Percentiles rank a stretch among this genome's conserved stretches.
Evolutionary conservation across 1,139 yeast genomes (phyloP).

Genomic region (Komagataea norvegica): DNA sequence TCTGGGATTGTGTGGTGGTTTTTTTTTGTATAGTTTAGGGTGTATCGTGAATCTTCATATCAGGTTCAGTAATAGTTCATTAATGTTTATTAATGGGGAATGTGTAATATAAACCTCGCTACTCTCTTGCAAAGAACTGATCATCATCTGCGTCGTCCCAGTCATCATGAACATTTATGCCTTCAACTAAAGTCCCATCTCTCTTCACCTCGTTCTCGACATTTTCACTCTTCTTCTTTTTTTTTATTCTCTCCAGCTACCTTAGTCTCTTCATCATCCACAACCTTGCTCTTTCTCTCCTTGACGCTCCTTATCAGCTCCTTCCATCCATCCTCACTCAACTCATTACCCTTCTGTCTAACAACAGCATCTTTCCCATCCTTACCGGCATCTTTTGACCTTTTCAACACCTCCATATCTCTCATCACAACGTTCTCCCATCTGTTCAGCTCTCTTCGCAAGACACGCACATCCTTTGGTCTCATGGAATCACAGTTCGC

Average conservation of each 20-base stretch:
- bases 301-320: conserved; percentile 50
- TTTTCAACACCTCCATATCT: conserved; percentile 7
- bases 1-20: no score
- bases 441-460: conserved; percentile 51
- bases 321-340: conserved; percentile 46
- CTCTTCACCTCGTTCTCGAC: not conserved
- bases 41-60: no score
- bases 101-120: not conserved
- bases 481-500: conserved; percentile 74
- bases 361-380: conserved; percentile 22
- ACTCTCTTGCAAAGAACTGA: not conserved
- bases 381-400: conserved; percentile 3
- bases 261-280: not conserved
- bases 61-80: no score
- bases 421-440: conserved; percentile 52
- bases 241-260: not conserved
- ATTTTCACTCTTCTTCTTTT: not conserved
- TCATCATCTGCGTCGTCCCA: conserved; percentile 1
- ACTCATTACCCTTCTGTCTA: conserved; percentile 12
- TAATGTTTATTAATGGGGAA: not conserved
- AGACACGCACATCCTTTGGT: conserved; percentile 54
- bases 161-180: not conserved
- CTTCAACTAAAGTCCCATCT: not conserved
- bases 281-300: conserved; percentile 13
- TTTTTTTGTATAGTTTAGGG: no score